Base-by-base conservation (phyloP, 768 basidiomycete species). In the Pleurotus tuoliensis region DNA sequence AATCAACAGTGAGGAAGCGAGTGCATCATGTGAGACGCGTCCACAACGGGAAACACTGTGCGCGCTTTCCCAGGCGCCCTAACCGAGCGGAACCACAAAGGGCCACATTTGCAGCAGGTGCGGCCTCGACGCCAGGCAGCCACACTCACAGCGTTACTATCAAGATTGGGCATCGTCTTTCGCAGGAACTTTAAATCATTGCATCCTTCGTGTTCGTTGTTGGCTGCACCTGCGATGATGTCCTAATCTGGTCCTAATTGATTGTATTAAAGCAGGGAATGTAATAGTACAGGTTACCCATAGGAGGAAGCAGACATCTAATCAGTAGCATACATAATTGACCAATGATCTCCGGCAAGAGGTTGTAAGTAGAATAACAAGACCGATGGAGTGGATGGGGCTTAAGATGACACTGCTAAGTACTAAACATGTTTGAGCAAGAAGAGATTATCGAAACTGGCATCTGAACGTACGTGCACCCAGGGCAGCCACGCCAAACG, bases 1-100 rank as follows among this genome's bases (percentile, higher is more conserved):
- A 34, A 34, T 34, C 8, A 34, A 34, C 30, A 11, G 30, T 34
- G 30, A 11, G 16, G 49, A 51, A 30, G 16, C 3, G 18, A 13
- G 12, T 20, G 51, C 38, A 41, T 39, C 37, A 53, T 41, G 60
- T 48, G 58, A 60, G 63, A 64, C 65, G 65, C 63, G 63, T 67
- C 66, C 65, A 63, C 62, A 67, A 67, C 59, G 49, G 63, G 65
- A 60, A 62, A 55, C 59, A 55, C 56, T 60, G 44, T 55, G 59
- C 18, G 39, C 47, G 53, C 50, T 45, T 62, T 52, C 56, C 61
- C 54, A 27, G 39, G 58, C 62, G 53, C 58, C 53, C 45, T 54
- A 34, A 34, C 30, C 30, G 8, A 34, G 30, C 30, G 30, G 30
- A 34, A 34, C 11, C 30, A 34, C 9, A 34, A 34, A 34, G 30